Conservation (phyloP, 108 stramenopile genomes). For the Pseudonitzschia pungens region DNA sequence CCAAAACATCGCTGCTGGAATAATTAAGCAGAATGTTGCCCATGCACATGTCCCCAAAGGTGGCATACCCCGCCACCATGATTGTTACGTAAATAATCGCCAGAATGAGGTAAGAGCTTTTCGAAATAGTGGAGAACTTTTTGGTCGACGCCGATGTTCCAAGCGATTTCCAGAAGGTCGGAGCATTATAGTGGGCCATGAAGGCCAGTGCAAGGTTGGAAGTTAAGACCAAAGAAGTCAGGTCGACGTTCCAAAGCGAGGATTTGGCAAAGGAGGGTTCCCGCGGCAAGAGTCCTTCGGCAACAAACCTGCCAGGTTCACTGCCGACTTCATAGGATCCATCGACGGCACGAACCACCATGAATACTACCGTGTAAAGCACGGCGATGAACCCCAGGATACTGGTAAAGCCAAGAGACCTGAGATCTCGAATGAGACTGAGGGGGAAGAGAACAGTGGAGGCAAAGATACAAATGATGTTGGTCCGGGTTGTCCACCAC, state of each 20-base stretch:
- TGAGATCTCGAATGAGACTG: slow-evolving; percentile 35
- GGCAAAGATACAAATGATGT: slow-evolving; percentile 27
- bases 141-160: slow-evolving; percentile 9
- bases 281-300: slow-evolving; percentile 19
- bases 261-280: slow-evolving; percentile 30
- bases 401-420: slow-evolving; percentile 42
- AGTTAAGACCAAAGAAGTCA: slow-evolving; percentile 39
- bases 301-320: slow-evolving; percentile 36
- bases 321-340: slow-evolving; percentile 33
- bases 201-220: slow-evolving; percentile 42
- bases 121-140: slow-evolving; percentile 26
- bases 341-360: slow-evolving; percentile 36
- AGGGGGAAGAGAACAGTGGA: slow-evolving; percentile 29
- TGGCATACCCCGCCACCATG: slow-evolving; percentile 41
- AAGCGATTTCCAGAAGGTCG: slow-evolving; percentile 31
- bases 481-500: slow-evolving; percentile 14
- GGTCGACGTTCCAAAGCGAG: slow-evolving; percentile 43
- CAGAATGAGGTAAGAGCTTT: slow-evolving; percentile 30
- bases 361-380: slow-evolving; percentile 43
- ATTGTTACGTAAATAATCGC: slow-evolving; percentile 24
- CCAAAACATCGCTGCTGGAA: slow-evolving; percentile 32
- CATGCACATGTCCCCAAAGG: slow-evolving; percentile 46
- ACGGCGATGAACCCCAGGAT: slow-evolving; percentile 41
- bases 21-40: slow-evolving; percentile 53
- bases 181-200: slow-evolving; percentile 56